These are phyloP conservation scores for Podospora didyma DNA, from an alignment of 495 filamentous ascomycete species.

Conservation along the genomic window DNA sequence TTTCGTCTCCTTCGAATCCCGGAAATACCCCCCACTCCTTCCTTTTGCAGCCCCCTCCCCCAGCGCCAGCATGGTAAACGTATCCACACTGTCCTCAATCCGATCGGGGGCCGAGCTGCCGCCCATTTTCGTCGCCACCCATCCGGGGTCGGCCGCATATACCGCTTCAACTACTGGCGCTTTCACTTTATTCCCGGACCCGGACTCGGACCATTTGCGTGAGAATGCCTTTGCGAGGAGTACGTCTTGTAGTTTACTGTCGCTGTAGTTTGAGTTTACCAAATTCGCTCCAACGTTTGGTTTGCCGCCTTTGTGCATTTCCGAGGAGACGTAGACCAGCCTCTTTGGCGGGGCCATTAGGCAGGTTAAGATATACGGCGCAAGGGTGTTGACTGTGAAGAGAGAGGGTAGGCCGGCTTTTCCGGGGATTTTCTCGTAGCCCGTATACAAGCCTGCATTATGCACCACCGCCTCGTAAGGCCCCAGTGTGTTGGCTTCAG, in stretches of 20 bases:
- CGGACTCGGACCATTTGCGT: conserved; percentile 41
- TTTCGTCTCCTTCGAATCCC: conserved; percentile 5
- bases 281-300: conserved; percentile 33
- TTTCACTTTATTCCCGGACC: too few species aligned
- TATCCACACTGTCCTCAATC: conserved; percentile 38
- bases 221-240: conserved; percentile 54
- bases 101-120: conserved; percentile 43
- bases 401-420: conserved; percentile 47
- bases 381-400: conserved; percentile 55
- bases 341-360: conserved; percentile 49
- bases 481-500: conserved; percentile 43
- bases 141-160: conserved; percentile 54
- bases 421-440: conserved; percentile 35
- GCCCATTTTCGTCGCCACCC: conserved; percentile 60
- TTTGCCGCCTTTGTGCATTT: conserved; percentile 47
- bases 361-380: conserved; percentile 54
- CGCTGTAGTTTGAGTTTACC: conserved; percentile 36
- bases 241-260: conserved; percentile 52
- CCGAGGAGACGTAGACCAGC: conserved; percentile 50
- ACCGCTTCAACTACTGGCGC: too few species aligned
- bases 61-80: conserved; percentile 43
- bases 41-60: conserved; percentile 28
- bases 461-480: conserved; percentile 56
- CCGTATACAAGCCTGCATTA: conserved; percentile 46
- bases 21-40: conserved; percentile 24